Evolutionary conservation across 345 rosid species (phyloP).

Genomic region (Toxicodendron radicans): DNA sequence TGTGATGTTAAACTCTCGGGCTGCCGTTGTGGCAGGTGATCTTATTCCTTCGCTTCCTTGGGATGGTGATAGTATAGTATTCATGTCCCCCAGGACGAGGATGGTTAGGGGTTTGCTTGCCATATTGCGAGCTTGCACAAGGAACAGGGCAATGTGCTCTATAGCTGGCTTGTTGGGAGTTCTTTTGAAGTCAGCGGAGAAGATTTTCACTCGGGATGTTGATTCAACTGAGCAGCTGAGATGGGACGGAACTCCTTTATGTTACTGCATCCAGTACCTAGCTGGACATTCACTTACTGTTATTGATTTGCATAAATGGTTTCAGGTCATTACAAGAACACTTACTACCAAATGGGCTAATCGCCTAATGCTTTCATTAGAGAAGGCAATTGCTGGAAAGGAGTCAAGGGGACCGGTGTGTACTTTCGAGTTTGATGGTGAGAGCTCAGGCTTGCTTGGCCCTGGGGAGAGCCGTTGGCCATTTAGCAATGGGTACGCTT

Average conservation of each 20-base stretch:
- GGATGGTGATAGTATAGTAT: constrained; percentile 58
- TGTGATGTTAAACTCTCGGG: constrained; percentile 96
- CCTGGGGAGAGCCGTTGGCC: constrained; percentile 99
- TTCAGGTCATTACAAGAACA: constrained; percentile 64
- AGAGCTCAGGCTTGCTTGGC: constrained; percentile 99
- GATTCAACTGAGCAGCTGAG: constrained; percentile 41
- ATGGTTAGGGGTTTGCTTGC: constrained; percentile 95
- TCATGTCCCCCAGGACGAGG: constrained; percentile 91
- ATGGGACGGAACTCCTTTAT: constrained; percentile 81
- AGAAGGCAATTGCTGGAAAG: constrained; percentile 89
- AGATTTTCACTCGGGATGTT: constrained; percentile 62
- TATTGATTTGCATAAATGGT: constrained; percentile 76
- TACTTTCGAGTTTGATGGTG: constrained; percentile 98
- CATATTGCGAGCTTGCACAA: constrained; percentile 91
- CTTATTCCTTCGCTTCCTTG: constrained; percentile 90
- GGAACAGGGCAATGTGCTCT: constrained; percentile 98
- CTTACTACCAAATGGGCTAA: constrained; percentile 69
- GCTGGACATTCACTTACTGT: constrained; percentile 93
- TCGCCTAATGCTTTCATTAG: constrained; percentile 73
- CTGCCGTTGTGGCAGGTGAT: constrained; percentile 94
- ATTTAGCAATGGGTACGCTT: constrained; percentile 87
- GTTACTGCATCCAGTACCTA: constrained; percentile 80
- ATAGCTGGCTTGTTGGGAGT: constrained; percentile 87
- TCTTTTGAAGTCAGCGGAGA: constrained; percentile 84
- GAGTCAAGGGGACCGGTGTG: constrained; percentile 93